A percentile compares a stretch with the other conserved stretches of the same genome.
These are phyloP conservation scores for Aspergillus biplanus DNA, from an alignment of 495 filamentous ascomycete species.

Conservation along the genomic window DNA sequence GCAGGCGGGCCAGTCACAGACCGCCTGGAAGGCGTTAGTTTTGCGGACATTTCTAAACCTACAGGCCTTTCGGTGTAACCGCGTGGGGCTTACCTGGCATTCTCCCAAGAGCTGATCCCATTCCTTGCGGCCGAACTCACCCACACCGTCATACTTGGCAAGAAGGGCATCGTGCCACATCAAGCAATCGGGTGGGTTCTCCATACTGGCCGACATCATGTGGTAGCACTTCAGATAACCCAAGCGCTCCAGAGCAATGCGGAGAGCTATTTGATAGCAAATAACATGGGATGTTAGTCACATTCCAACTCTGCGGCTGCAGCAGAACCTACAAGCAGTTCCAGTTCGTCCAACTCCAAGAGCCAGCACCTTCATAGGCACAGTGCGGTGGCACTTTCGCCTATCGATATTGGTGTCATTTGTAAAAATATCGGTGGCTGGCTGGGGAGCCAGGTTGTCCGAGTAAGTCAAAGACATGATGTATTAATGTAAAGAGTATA, in stretches of 20 bases:
- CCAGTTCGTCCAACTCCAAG: slow-evolving; percentile 68
- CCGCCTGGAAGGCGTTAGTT: slow-evolving; percentile 42
- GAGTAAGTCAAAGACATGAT: slow-evolving; percentile 49
- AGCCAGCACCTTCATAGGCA: slow-evolving; percentile 68
- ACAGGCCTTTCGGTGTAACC: not conserved
- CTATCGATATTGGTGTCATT: slow-evolving; percentile 64
- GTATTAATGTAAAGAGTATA: slow-evolving; percentile 16
- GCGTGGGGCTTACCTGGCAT: slow-evolving; percentile 49
- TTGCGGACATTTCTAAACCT: not conserved
- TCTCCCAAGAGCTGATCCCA: slow-evolving; percentile 70
- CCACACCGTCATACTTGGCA: slow-evolving; percentile 65
- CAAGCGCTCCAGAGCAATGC: slow-evolving; percentile 60
- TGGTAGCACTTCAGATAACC: slow-evolving; percentile 68
- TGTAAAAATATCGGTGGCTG: slow-evolving; percentile 52
- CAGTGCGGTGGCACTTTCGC: slow-evolving; percentile 62
- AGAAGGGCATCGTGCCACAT: slow-evolving; percentile 69
- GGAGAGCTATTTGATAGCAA: slow-evolving; percentile 49
- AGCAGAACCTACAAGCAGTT: slow-evolving; percentile 61
- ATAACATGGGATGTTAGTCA: not conserved
- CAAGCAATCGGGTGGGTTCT: slow-evolving; percentile 60
- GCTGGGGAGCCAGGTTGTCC: slow-evolving; percentile 51
- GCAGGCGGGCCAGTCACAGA: slow-evolving; percentile 68
- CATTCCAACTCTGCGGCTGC: slow-evolving; percentile 38
- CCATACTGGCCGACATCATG: slow-evolving; percentile 66
- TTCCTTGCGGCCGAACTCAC: slow-evolving; percentile 64